These are phyloP conservation scores for Blumeria graminis DNA, from an alignment of 2,329 filamentous ascomycete genomes.

Conservation along the genomic window DNA sequence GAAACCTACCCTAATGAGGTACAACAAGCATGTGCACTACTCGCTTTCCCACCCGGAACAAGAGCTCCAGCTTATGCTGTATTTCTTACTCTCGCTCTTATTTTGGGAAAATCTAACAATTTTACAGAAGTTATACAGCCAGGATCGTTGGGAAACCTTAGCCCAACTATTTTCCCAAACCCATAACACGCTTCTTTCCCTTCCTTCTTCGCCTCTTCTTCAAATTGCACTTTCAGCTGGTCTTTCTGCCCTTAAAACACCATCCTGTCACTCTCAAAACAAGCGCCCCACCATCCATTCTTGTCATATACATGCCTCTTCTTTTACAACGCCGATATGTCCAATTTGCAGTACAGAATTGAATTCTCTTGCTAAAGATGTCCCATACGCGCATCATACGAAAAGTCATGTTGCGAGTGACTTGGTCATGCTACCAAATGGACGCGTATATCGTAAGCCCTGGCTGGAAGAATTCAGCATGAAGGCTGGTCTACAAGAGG, in stretches of 20 bases:
- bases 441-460: constrained; percentile 58
- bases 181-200: constrained; percentile 62
- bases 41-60: constrained; percentile 46
- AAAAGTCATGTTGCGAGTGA: constrained; percentile 84
- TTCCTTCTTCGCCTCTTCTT: constrained; percentile 62
- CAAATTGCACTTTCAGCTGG: constrained; percentile 81
- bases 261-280: constrained; percentile 51
- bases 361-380: constrained; percentile 66
- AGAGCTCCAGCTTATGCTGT: constrained; percentile 29
- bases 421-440: constrained; percentile 67
- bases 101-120: not conserved
- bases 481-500: constrained; percentile 46
- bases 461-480: constrained; percentile 51
- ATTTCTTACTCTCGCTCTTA: constrained; percentile 1
- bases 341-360: constrained; percentile 92
- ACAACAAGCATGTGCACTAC: constrained; percentile 49
- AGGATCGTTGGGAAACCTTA: constrained; percentile 48
- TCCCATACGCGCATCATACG: constrained; percentile 87
- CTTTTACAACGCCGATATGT: constrained; percentile 42
- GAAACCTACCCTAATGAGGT: constrained; percentile 46
- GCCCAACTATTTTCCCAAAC: constrained; percentile 62
- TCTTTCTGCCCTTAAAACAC: constrained; percentile 85
- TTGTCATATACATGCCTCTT: constrained; percentile 13
- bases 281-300: constrained; percentile 3
- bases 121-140: constrained; percentile 43